Evolutionary conservation across 208 protist genomes (phyloP).

Genomic region (Leishmania aethiopica): DNA sequence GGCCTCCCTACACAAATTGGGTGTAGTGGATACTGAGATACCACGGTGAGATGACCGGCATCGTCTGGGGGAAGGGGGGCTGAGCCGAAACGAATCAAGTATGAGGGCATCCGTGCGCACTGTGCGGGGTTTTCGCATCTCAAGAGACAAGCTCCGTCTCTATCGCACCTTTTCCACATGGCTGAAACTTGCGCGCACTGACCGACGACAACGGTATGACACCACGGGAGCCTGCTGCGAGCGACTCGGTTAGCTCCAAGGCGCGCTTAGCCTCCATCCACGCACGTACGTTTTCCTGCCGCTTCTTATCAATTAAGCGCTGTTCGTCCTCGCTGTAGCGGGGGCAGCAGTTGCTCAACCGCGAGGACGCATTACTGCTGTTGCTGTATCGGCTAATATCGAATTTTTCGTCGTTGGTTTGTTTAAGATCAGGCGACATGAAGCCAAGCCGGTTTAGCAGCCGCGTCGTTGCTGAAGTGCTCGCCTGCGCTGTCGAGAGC

Average conservation of each 20-base stretch:
- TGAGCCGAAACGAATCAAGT: not conserved
- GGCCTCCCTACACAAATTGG: not conserved
- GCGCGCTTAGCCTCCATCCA: conserved; percentile 49
- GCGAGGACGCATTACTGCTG: not conserved
- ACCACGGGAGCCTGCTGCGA: not conserved
- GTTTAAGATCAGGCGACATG: not conserved
- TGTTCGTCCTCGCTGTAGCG: conserved; percentile 37
- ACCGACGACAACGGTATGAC: conserved; percentile 5
- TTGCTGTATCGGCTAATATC: not conserved
- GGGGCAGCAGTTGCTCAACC: conserved; percentile 29
- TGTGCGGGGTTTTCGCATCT: not conserved
- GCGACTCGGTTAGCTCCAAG: conserved; percentile 29
- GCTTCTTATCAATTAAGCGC: conserved; percentile 42
- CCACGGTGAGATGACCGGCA: not conserved
- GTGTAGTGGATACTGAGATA: not conserved
- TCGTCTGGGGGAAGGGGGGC: not conserved
- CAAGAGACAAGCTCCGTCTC: not conserved
- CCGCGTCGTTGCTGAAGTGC: not conserved
- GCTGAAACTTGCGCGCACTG: not conserved
- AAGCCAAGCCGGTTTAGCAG: conserved; percentile 11
- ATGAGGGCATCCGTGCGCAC: not conserved
- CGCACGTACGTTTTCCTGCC: conserved; percentile 35
- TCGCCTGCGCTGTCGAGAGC: conserved; percentile 1
- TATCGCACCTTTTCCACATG: not conserved
- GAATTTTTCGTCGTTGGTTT: not conserved